Evolutionary conservation across 1,139 yeast species (phyloP), one percentile per base, ranked within the genome.

Genomic region (Taiozyma sp.): DNA sequence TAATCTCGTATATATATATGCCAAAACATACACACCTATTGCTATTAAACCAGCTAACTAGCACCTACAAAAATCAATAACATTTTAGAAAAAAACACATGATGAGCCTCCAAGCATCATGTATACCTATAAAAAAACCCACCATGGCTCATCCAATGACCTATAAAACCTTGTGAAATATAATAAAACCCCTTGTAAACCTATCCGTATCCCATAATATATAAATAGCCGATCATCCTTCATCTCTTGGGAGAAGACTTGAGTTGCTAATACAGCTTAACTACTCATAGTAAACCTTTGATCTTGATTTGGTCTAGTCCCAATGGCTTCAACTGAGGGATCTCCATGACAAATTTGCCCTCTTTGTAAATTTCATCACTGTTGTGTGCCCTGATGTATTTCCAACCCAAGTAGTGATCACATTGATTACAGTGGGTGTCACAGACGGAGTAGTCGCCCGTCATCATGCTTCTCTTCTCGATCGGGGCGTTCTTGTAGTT

Each of bases 301-400:
- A 32, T 6, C 50, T 46, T 46, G 34, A 45, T 43, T 29, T 45
- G 48, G 4, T 16, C 26, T 14, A 40, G 10, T 8, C 42, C 50
- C 9, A 30, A 10, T 0, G 52, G 40, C n/a, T 41, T 29, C 13
- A 60, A 45, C 14, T 57, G 58, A 4, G 51, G 42, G 9, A 48
- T 70, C 68, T 88, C 96, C 63, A 88, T 80, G 45, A 88, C 91
- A 65, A 71, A 88, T 64, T 84, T 83, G 47, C 90, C 89, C 63
- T 83, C 93, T 65, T 89, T 88, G 66, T 88, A 88, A 53, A 73
- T 71, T 66, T 88, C 89, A 29, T 71, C 63, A 48, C 69, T 68
- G 44, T 73, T 71, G 54, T 72, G 80, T 13, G 93, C 78, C 60
- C 76, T 78, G 54, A 84, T 73, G 65, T 89, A 89, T 57, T 76